Evolutionary conservation across 2,329 filamentous ascomycete species (phyloP), one percentile per base, ranked within the genome.

Genomic region (Hysterium pulicare): DNA sequence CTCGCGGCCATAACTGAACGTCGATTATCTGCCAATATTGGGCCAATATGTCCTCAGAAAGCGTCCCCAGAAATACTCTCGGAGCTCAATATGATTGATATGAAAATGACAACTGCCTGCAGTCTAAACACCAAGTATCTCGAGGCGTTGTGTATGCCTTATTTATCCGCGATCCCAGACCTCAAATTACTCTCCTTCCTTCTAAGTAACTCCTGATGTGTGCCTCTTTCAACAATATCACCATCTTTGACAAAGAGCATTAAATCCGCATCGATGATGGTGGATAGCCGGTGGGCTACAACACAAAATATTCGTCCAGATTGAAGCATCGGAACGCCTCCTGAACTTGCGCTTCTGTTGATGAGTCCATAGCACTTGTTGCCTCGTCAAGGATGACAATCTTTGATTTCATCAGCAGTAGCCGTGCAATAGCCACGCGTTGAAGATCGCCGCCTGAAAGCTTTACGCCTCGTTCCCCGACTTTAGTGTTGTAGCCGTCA

Each of bases 111-210:
- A n/a, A n/a, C n/a, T n/a, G n/a, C n/a, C n/a, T n/a, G n/a, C n/a
- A n/a, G n/a, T n/a, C n/a, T n/a, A n/a, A n/a, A n/a, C n/a, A n/a
- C n/a, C n/a, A n/a, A n/a, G n/a, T n/a, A n/a, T n/a, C n/a, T n/a
- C n/a, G n/a, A n/a, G n/a, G n/a, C n/a, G n/a, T n/a, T n/a, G n/a
- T n/a, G n/a, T n/a, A n/a, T n/a, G n/a, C n/a, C n/a, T n/a, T n/a
- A n/a, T n/a, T n/a, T n/a, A n/a, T n/a, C n/a, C n/a, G 66, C 89
- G 89, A 55, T 84, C 81, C 88, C 88, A 94, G 86, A 94, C 91
- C 40, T 81, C 81, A 13, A 81, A 79, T 59, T 94, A 94, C 41
- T 81, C 78, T 22, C 86, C 87, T 26, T 81, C 40, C 78, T 71
- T 1, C 74, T 73, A 6, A 93, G 73, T 3, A 94, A 76, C 53